phyloP scores from a whole-genome alignment of 257 asterid species.

The Salvia hispanica region DNA sequence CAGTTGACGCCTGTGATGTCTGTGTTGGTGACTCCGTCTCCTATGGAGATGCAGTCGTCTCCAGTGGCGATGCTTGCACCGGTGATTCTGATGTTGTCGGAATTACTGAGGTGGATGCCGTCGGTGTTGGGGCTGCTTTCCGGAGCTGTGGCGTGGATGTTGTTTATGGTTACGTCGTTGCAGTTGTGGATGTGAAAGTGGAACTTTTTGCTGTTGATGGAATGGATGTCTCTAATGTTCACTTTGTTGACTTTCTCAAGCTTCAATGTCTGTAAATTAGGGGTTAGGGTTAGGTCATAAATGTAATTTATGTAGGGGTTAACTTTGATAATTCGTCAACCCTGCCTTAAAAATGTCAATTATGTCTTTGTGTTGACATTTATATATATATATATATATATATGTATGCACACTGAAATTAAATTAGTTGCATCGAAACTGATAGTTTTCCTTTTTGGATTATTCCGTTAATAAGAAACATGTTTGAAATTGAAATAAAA shows the following conservation, averaged over 20 bases:
- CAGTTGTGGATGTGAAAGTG: slow-evolving; percentile 10
- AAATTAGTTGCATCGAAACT: no score
- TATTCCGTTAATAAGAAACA: no score
- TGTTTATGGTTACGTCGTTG: slow-evolving; percentile 4
- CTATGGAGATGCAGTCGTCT: slow-evolving; percentile 34
- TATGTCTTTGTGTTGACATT: no score
- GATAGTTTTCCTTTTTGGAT: no score
- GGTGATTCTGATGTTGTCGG: slow-evolving; percentile 14
- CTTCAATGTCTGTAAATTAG: slow-evolving; percentile 20
- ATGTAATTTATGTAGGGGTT: no score
- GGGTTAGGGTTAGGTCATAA: no score
- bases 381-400: no score
- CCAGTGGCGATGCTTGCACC: slow-evolving; percentile 29
- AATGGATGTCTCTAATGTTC: slow-evolving; percentile 19
- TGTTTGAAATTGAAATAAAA: no score
- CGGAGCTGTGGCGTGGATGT: slow-evolving; percentile 29
- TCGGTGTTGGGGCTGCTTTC: slow-evolving; percentile 43
- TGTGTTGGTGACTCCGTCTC: not conserved
- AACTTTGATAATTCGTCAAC: no score
- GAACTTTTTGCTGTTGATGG: slow-evolving; percentile 37
- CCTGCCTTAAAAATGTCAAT: no score
- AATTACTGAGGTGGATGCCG: slow-evolving; percentile 38
- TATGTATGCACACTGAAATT: no score
- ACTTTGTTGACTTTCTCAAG: not conserved
- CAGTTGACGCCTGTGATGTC: no score